Evolutionary conservation across 179 eudicot species (phyloP).

Genomic region (Corrigiola litoralis): DNA sequence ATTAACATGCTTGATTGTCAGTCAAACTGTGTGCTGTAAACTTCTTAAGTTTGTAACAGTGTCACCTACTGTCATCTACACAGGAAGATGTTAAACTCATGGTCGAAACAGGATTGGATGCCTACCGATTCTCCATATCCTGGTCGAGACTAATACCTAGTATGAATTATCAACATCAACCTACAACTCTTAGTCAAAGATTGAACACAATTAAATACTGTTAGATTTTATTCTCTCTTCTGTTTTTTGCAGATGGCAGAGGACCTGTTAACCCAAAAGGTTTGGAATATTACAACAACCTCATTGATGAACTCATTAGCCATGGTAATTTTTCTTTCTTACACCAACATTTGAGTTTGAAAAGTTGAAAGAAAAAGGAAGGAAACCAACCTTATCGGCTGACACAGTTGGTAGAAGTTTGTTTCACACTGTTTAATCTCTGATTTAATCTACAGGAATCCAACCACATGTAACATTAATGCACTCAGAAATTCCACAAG

Average conservation of each 20-base stretch:
- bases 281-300: constrained; percentile 49
- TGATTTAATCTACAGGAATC: constrained; percentile 39
- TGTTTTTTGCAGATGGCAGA: constrained; percentile 50
- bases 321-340: constrained; percentile 33
- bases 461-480: constrained; percentile 61
- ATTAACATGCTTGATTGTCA: not conserved
- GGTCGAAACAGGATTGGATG: constrained; percentile 62
- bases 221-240: not conserved
- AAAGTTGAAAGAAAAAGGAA: not conserved
- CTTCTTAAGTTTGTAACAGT: not conserved
- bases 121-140: constrained; percentile 63
- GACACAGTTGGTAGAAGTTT: not conserved
- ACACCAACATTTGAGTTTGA: not conserved
- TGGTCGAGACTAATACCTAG: constrained; percentile 76
- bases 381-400: not conserved
- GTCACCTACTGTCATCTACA: not conserved
- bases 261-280: constrained; percentile 58
- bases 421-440: not conserved
- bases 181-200: not conserved
- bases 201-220: not conserved
- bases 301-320: constrained; percentile 49
- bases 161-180: constrained; percentile 28
- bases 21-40: too few relatives aligned
- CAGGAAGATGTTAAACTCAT: constrained; percentile 65
- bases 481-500: constrained; percentile 57